Base-by-base conservation (phyloP, 192 early-diverging fungal species). In the Backusella luteola region DNA sequence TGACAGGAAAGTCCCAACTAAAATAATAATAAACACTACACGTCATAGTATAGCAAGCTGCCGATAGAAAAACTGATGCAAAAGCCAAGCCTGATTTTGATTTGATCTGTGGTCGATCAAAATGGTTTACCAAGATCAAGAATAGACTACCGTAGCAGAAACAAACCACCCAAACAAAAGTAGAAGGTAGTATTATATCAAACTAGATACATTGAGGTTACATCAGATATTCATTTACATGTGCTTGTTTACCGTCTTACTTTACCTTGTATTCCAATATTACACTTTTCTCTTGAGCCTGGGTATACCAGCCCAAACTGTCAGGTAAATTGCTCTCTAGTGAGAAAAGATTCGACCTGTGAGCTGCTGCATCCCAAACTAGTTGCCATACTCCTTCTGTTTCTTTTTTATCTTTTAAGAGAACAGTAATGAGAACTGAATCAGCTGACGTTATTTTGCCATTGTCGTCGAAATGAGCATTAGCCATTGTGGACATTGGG, bases 11-110 rank as follows among this genome's bases (percentile, higher is more conserved):
- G 4, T 81, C 85, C 17, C 93, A 77, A 6, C 89, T 90, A 73
- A 92, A 81, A 21, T 89, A 77, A 15, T 86, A 85, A 66, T 87
- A 92, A 39, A 94, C 76, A 4, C 92, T 89, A 46, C 93, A 81
- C 8, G 90, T 86, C 83, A 90, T 88, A 19, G 82, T 78, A 29
- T 91, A 76, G 1, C 87, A 91, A 32, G 85, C 85, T 76, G 91
- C 78, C 17, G 91, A 84, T 74, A 89, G 88, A 29, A 87, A 79
- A 1, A 94, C 86, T 1, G 91, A 91, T 8, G 90, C 88, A 32
- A 90, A 82, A 0, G 89, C 90, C 3, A 94, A 79, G 17, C 90
- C 90, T 80, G 91, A 87, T 76, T 94, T 94, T 11, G 92, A 94
- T 74, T 94, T 94, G 63, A 94, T 90, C 7, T 92, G 83, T 79